Evolutionary conservation across 2,329 filamentous ascomycete genomes (phyloP), one percentile per base, ranked within the genome.

Genomic region (Venturia asperata): DNA sequence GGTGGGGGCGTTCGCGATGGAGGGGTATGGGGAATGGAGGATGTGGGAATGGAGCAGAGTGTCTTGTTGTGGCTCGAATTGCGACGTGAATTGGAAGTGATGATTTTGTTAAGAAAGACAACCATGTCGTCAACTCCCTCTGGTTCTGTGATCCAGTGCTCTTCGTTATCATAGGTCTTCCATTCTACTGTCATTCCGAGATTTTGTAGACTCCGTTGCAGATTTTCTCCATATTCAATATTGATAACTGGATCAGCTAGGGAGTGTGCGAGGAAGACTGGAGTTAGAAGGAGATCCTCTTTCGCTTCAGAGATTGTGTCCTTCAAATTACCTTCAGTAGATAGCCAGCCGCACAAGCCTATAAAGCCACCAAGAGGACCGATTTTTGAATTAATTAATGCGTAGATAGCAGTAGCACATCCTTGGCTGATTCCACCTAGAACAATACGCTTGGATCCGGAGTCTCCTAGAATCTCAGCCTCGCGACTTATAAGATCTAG

Each of bases 61-160:
- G 39, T 47, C 2, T 47, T 24, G 45, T n/a, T 5, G 45, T 9
- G 45, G 45, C 21, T 4, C 47, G 10, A 56, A 30, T 37, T 37
- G 30, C 19, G 60, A 42, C 15, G 11, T 43, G 6, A 61, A 13
- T 9, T 27, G 41, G 13, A 21, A 11, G 24, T 45, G 24, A 61
- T 61, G 42, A 43, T 43, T 42, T 43, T 64, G 15, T 47, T 34
- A 17, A 68, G 41, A 52, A 70, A 70, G 5, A 42, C 60, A 15
- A 69, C 64, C 4, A 70, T 39, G 42, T 70, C 69, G 61, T 71
- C 68, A 9, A 70, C 61, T 1, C 69, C 70, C 30, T 66, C 47
- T 11, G 68, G 68, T 63, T 70, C 69, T 30, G 69, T 71, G 1
- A 70, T 24, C 70, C 69, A 71, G 58, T 71, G 70, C 0, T 69